Base-by-base conservation (phyloP, 495 filamentous ascomycete species). In the Lasiosphaeria miniovina region DNA sequence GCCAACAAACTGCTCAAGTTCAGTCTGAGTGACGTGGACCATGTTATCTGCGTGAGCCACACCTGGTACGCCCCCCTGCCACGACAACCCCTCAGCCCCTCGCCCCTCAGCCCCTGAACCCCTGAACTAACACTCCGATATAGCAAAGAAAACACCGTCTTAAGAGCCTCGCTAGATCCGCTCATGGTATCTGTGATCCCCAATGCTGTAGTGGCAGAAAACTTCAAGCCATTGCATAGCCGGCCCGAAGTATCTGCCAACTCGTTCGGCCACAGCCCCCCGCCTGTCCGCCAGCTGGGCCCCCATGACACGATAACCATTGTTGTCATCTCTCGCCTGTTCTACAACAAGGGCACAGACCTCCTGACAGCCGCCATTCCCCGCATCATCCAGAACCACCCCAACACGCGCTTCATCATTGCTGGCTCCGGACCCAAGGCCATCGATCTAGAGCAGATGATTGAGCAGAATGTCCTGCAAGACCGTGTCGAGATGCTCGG, bases 301-400 rank as follows among this genome's bases (percentile, higher is more conserved):
- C 91, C 91, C 2, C 79, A 90, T 54, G 91, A 95, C 62, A 89
- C 83, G 12, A 94, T 98, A 62, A 98, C 93, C 4, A 98, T 98
- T 58, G 91, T 98, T 0, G 93, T 98, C 4, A 93, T 98, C 36
- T 97, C 93, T 5, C 90, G 94, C 24, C 88, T 98, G 11, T 98
- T 97, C 72, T 97, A 98, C 77, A 98, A 98, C 75, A 98, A 98
- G 71, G 94, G 94, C 49, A 98, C 91, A 6, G 95, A 97, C 72
- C 84, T 98, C 0, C 81, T 98, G 0, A 95, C 96, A 35, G 93
- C 94, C 31, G 89, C 91, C 6, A 94, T 98, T 46, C 94, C 94
- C 3, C 89, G 92, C 53, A 96, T 98, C 36, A 83, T 96, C 31
- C 86, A 90, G 33, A 82, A 84, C 31, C 90, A 98, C 69, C 90